Evolutionary conservation across 2,329 filamentous ascomycete genomes (phyloP).

Genomic region (Aaosphaeria pasadenensis): DNA sequence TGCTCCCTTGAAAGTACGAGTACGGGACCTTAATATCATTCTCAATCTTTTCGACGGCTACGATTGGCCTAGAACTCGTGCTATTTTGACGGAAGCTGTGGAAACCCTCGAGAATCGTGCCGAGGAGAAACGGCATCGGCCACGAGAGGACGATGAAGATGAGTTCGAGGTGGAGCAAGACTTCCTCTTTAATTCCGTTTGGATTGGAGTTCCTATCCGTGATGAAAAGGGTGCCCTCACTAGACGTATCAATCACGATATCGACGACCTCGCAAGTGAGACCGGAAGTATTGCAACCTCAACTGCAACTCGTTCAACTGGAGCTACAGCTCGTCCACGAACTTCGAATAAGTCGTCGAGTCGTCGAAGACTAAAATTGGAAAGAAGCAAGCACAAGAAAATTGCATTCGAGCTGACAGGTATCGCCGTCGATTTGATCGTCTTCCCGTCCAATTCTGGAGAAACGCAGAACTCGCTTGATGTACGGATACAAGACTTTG

Average conservation of each 20-base stretch:
- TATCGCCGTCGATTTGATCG: conserved; percentile 75
- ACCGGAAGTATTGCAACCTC: conserved; percentile 84
- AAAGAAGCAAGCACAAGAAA: conserved; percentile 87
- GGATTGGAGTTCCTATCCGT: conserved; percentile 87
- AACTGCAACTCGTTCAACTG: conserved; percentile 34
- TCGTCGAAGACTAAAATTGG: conserved; percentile 64
- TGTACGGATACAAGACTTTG: conserved; percentile 75
- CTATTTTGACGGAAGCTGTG: conserved; percentile 83
- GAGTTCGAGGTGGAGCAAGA: conserved; percentile 76
- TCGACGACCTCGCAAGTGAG: conserved; percentile 78
- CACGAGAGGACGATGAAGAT: conserved; percentile 66
- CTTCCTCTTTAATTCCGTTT: conserved; percentile 97
- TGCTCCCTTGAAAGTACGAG: conserved; percentile 72
- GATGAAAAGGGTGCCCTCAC: conserved; percentile 79
- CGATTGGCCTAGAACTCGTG: conserved; percentile 87
- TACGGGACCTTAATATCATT: conserved; percentile 87
- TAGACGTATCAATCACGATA: conserved; percentile 79
- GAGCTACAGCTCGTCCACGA: conserved; percentile 40
- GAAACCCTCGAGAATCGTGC: conserved; percentile 82
- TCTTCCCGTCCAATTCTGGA: conserved; percentile 71
- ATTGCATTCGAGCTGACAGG: conserved; percentile 91
- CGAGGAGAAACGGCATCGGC: conserved; percentile 64
- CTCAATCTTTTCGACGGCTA: conserved; percentile 99
- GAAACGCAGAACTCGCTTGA: conserved; percentile 89
- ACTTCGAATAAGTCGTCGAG: conserved; percentile 36